Percentiles rank a stretch among this genome's conserved stretches.
Evolutionary conservation across 352 stramenopile species (phyloP).

Genomic region (Phytophthora ramorum): DNA sequence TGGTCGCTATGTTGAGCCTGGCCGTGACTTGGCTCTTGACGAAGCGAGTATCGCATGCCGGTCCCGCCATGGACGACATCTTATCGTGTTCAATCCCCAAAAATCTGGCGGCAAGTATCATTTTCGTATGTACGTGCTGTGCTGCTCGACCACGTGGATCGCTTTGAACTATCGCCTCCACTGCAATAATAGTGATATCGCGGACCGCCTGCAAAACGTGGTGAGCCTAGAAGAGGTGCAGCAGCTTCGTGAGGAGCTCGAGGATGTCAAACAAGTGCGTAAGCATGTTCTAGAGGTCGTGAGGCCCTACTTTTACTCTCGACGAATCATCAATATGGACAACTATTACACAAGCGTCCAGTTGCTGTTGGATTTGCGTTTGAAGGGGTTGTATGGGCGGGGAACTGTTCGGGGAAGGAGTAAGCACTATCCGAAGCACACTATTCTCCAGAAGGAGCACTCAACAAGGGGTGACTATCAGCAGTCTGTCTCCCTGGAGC

Average conservation of each 20-base stretch:
- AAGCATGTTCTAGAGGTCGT: slow-evolving; percentile 17
- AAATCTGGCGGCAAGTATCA: slow-evolving; percentile 37
- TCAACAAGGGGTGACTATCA: neutral
- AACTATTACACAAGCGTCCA: neutral
- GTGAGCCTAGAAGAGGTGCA: neutral
- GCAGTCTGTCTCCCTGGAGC: neutral
- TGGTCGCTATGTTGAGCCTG: slow-evolving; percentile 23
- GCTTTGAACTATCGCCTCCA: slow-evolving; percentile 31
- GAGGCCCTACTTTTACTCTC: too few relatives aligned
- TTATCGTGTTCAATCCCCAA: slow-evolving; percentile 16
- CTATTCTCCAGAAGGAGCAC: neutral
- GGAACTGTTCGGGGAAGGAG: too few relatives aligned
- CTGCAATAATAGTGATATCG: slow-evolving; percentile 19
- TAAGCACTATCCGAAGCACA: too few relatives aligned
- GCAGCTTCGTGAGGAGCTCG: neutral
- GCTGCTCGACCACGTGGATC: slow-evolving; percentile 35
- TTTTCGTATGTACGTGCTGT: slow-evolving; percentile 37
- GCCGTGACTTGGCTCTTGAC: neutral
- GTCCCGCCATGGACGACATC: neutral
- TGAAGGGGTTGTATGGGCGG: neutral
- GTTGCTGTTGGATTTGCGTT: neutral
- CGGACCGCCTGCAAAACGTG: slow-evolving; percentile 17
- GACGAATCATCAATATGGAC: too few relatives aligned
- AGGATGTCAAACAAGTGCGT: neutral
- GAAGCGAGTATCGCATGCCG: slow-evolving; percentile 12